Percentiles rank a stretch among this genome's conserved stretches.
These are phyloP conservation scores for Botrytis byssoidea DNA, from an alignment of 2,329 filamentous ascomycete genomes.

Conservation along the genomic window DNA sequence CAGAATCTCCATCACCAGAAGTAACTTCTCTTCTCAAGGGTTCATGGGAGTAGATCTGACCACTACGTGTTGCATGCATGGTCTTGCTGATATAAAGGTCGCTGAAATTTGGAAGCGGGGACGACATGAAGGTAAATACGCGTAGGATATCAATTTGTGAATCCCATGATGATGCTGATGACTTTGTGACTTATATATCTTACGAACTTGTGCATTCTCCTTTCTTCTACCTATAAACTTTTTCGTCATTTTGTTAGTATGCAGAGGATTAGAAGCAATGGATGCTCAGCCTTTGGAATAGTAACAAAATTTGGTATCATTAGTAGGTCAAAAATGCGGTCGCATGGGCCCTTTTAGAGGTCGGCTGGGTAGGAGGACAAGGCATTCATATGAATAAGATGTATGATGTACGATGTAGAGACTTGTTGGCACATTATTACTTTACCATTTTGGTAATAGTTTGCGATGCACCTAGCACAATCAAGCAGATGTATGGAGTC, in stretches of 20 bases:
- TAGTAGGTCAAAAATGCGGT: conserved; percentile 26
- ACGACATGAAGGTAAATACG: conserved; percentile 34
- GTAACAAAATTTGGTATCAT: conserved; percentile 26
- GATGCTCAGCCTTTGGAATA: conserved; percentile 31
- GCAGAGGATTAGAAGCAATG: conserved; percentile 27
- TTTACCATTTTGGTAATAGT: conserved; percentile 4
- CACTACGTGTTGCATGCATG: conserved; percentile 33
- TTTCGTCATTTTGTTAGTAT: conserved; percentile 28
- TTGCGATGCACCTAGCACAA: conserved; percentile 5
- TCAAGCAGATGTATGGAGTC: not conserved
- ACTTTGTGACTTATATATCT: conserved; percentile 32
- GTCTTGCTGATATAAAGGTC: conserved; percentile 35
- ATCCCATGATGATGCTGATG: conserved; percentile 33
- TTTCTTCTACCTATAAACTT: conserved; percentile 30
- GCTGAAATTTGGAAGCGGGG: conserved; percentile 35
- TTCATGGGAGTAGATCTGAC: conserved; percentile 19
- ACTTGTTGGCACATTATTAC: not conserved
- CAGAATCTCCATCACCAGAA: conserved; percentile 23
- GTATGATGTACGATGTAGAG: not conserved
- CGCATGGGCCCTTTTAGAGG: conserved; percentile 26
- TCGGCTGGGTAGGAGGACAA: conserved; percentile 29
- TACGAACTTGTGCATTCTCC: conserved; percentile 18
- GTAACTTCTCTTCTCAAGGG: conserved; percentile 29
- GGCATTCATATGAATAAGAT: conserved; percentile 21
- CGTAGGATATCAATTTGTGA: conserved; percentile 18